phyloP scores from a whole-genome alignment of 805 yeast species.

The Saturnispora saitoi region DNA sequence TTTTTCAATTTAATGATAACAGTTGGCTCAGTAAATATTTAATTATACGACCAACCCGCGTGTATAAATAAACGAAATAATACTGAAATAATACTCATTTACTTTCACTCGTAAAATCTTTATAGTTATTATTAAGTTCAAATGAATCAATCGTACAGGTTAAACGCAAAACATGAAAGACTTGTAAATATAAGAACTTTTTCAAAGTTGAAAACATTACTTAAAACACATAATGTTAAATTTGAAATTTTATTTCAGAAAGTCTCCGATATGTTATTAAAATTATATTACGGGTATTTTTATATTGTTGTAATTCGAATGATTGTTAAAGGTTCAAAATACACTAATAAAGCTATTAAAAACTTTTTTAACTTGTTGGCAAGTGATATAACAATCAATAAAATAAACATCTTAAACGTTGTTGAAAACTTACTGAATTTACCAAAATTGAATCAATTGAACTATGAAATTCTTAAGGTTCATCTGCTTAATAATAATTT shows the following conservation, averaged over 20 bases:
- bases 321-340: not conserved
- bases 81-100: not conserved
- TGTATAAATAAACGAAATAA: not conserved
- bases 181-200: not conserved
- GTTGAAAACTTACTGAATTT: not conserved
- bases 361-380: not conserved
- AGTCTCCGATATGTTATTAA: not conserved
- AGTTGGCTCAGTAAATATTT: not conserved
- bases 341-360: not conserved
- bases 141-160: not conserved
- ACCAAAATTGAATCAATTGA: not conserved
- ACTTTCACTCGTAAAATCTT: not conserved
- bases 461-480: not conserved
- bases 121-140: not conserved
- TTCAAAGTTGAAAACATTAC: not conserved
- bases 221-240: not conserved
- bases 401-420: not conserved
- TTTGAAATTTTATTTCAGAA: not conserved
- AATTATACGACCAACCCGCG: not conserved
- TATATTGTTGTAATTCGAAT: not conserved
- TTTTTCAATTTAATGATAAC: not conserved
- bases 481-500: not conserved
- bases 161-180: not conserved
- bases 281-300: not conserved
- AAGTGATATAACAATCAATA: not conserved